Evolutionary conservation across 2,329 filamentous ascomycete species (phyloP), one percentile per base, ranked within the genome.

Genomic region (Aaosphaeria arxii): DNA sequence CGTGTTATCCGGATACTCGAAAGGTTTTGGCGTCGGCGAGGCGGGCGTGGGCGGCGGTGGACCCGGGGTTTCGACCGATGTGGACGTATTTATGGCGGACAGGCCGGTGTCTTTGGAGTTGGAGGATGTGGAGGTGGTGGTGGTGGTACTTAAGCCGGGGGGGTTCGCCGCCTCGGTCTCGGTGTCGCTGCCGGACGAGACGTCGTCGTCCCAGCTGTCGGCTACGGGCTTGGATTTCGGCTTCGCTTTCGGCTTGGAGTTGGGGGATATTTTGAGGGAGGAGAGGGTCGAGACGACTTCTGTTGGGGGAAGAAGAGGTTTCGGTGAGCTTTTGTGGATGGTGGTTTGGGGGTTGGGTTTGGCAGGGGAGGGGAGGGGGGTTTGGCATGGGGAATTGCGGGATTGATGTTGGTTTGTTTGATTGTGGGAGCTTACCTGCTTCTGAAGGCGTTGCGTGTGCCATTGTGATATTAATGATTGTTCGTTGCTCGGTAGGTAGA

Each of bases 181-280:
- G 40, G 66, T 66, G 46, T 66, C 63, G 36, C 31, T 40, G 46
- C 43, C 46, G 4, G 60, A 65, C 42, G 75, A 70, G 31, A 79
- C 77, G 47, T 88, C 88, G 59, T 94, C 86, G 71, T 91, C 87
- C 88, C 88, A 91, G 40, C 85, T 89, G 54, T 91, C 88, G 45
- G 79, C 81, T 17, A 87, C 74, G 13, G 71, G 60, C 36, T 57
- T 58, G 48, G 61, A 60, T 54, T 72, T 72, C 36, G 57, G 59
- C 42, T 61, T 62, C 46, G 61, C 55, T 51, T 72, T 72, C 35
- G 56, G 60, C 47, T 67, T 67, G 31, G 55, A 45, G 48, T 57
- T 66, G 46, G 66, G 62, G 44, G 58, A 62, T 54, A 72, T 58
- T 43, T 69, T 54, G 46, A 72, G 68, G 47, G 64, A 59, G 3